Evolutionary conservation across 495 filamentous ascomycete genomes (phyloP).

Genomic region (Haplographium delicatum): DNA sequence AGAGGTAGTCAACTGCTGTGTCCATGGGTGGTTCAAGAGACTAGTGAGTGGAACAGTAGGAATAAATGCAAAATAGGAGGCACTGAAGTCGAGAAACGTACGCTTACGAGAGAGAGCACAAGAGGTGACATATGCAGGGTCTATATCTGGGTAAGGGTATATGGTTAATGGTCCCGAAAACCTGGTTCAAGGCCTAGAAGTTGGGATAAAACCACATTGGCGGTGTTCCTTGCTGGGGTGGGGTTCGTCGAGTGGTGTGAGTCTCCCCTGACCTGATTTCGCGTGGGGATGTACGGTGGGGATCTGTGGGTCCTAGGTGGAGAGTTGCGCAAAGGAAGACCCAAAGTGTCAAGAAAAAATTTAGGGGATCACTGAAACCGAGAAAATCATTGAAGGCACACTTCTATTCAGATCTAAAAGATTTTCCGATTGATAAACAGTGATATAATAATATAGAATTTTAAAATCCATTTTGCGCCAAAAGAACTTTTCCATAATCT

Average conservation of each 20-base stretch:
- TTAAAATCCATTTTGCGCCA: conserved; percentile 10
- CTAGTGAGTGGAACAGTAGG: too few relatives aligned
- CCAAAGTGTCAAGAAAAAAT: background rate
- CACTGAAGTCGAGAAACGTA: too few relatives aligned
- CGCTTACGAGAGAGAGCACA: too few relatives aligned
- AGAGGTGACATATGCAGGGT: too few relatives aligned
- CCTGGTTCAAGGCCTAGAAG: too few relatives aligned
- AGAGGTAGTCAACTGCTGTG: too few relatives aligned
- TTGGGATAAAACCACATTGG: background rate
- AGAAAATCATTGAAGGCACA: background rate
- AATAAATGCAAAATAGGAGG: too few relatives aligned
- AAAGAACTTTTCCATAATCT: conserved; percentile 61
- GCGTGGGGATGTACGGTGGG: background rate
- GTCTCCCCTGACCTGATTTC: background rate
- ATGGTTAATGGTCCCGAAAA: too few relatives aligned
- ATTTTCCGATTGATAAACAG: background rate
- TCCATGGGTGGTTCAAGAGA: too few relatives aligned
- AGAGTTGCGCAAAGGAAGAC: background rate
- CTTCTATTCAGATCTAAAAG: too few relatives aligned
- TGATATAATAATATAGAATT: background rate
- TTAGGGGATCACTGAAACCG: background rate
- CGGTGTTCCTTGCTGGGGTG: background rate
- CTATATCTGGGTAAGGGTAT: too few relatives aligned
- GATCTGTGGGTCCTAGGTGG: background rate
- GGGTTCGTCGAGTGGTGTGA: background rate